Percentiles rank a stretch among this genome's conserved stretches.
phyloP scores from a whole-genome alignment of 1,139 yeast genomes.

The Magnusiomyces starmeri region DNA sequence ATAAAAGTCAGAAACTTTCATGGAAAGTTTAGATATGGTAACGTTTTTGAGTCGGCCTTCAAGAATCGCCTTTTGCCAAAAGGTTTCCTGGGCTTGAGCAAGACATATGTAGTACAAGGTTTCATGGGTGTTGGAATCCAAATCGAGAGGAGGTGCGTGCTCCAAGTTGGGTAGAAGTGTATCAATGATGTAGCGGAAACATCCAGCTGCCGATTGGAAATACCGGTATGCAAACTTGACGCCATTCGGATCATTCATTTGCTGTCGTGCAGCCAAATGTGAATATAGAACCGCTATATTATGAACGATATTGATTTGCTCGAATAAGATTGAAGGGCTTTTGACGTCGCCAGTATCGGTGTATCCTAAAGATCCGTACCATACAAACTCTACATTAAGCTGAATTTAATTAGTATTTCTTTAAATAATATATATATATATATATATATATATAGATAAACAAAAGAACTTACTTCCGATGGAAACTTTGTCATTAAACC shows the following conservation, averaged over 20 bases:
- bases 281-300: slow-evolving; percentile 65
- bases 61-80: slow-evolving; percentile 65
- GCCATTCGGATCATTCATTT: slow-evolving; percentile 31
- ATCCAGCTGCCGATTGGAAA: slow-evolving; percentile 64
- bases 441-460: too few relatives aligned
- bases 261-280: slow-evolving; percentile 40
- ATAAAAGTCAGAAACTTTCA: slow-evolving; percentile 56
- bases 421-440: too few relatives aligned
- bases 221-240: slow-evolving; percentile 54
- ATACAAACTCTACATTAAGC: slow-evolving; percentile 47
- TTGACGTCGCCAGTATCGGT: slow-evolving; percentile 38
- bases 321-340: slow-evolving; percentile 46
- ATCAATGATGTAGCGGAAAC: slow-evolving; percentile 41
- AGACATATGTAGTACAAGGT: slow-evolving; percentile 46
- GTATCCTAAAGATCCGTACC: slow-evolving; percentile 65
- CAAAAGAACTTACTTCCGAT: slow-evolving; percentile 35
- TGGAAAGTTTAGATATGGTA: slow-evolving; percentile 55
- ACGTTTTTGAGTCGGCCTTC: slow-evolving; percentile 51
- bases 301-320: slow-evolving; percentile 54
- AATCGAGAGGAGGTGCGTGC: slow-evolving; percentile 37
- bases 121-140: slow-evolving; percentile 40
- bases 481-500: slow-evolving; percentile 40
- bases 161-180: slow-evolving; percentile 25
- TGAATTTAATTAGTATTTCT: too few relatives aligned
- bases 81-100: slow-evolving; percentile 84